Conservation (phyloP, 371 early-diverging fungal species). For the Apophysomyces ossiformis region DNA sequence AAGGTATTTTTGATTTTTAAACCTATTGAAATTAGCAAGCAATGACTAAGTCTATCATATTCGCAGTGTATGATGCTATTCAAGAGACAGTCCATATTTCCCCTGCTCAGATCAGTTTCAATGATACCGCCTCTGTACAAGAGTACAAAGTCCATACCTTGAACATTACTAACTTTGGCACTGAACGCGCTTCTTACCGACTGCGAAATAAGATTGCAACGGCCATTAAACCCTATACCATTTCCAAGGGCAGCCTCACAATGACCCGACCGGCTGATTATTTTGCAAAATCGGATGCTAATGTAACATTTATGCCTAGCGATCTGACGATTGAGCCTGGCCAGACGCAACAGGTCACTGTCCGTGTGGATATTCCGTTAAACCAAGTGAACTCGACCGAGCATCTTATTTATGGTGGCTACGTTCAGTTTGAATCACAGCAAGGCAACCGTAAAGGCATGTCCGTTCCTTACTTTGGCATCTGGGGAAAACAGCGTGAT, state of each 20-base stretch:
- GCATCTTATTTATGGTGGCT: not conserved
- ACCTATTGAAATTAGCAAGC: not conserved
- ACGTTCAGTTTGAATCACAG: not conserved
- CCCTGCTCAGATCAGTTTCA: constrained; percentile 72
- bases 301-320: not conserved
- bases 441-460: not conserved
- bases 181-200: not conserved
- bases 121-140: constrained; percentile 59
- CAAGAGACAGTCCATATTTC: constrained; percentile 51
- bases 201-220: not conserved
- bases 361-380: not conserved
- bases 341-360: not conserved
- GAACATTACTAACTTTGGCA: constrained; percentile 4
- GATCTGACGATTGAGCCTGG: not conserved
- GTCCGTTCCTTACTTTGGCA: not conserved
- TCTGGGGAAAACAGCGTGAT: constrained; percentile 6
- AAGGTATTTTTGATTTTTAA: constrained; percentile 38
- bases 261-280: not conserved
- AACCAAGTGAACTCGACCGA: not conserved
- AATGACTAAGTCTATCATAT: not conserved
- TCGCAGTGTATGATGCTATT: constrained; percentile 60
- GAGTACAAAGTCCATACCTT: constrained; percentile 17
- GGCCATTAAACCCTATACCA: not conserved
- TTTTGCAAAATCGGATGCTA: not conserved
- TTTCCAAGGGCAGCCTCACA: not conserved